Conservation (phyloP, 2,329 filamentous ascomycete genomes). For the Hymenoscyphus fraxineus region DNA sequence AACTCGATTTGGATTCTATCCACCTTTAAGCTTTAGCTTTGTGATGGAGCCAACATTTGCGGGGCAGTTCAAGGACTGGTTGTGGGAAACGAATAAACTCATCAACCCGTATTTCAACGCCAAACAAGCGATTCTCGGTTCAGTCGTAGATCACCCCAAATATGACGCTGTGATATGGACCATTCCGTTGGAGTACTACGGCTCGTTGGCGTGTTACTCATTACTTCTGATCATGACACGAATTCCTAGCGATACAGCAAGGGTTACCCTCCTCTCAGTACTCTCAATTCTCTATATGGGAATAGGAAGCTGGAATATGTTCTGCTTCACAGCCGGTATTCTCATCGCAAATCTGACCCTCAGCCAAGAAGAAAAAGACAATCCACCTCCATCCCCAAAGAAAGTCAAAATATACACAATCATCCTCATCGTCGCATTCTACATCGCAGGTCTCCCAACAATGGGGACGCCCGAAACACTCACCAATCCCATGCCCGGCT, state of each 20-base stretch:
- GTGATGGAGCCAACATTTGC: conserved; percentile 25
- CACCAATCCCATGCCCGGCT: conserved; percentile 25
- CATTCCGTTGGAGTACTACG: conserved; percentile 45
- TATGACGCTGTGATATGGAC: conserved; percentile 48
- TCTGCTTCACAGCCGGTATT: conserved; percentile 27
- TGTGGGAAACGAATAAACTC: conserved; percentile 22
- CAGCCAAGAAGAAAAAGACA: conserved; percentile 17
- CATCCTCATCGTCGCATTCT: conserved; percentile 22
- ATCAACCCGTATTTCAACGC: conserved; percentile 25
- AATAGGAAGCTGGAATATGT: conserved; percentile 27
- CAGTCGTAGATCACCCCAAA: conserved; percentile 19
- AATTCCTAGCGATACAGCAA: conserved; percentile 14
- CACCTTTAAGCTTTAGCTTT: conserved; percentile 36
- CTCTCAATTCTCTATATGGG: conserved; percentile 15
- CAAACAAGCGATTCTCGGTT: conserved; percentile 17
- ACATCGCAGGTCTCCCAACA: conserved; percentile 26
- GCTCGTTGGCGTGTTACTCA: conserved; percentile 38
- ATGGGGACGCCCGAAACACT: conserved; percentile 15
- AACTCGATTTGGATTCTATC: conserved; percentile 24
- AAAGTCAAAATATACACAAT: conserved; percentile 11
- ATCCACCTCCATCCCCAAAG: background rate
- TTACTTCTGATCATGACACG: conserved; percentile 19
- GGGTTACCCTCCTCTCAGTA: conserved; percentile 20
- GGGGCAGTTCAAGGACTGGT: conserved; percentile 26
- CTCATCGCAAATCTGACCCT: conserved; percentile 27